These are phyloP conservation scores for Scopulariopsis brevicaulis DNA, from an alignment of 2,329 filamentous ascomycete species.

Conservation along the genomic window DNA sequence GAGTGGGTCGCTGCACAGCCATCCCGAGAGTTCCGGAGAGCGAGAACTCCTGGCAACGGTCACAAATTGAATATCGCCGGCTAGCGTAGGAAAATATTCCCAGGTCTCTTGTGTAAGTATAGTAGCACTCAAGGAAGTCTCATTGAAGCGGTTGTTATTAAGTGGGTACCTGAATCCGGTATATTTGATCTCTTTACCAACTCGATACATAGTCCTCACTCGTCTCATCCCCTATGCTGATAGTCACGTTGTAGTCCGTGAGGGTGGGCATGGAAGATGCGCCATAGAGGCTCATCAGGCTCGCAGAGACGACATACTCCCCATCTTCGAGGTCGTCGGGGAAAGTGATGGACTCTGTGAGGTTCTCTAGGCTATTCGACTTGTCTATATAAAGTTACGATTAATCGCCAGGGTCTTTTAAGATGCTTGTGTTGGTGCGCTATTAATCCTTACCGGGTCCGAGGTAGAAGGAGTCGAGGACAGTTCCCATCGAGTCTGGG, in stretches of 20 bases:
- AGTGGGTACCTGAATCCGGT: no score
- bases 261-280: constrained; percentile 10
- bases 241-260: constrained; percentile 13
- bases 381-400: constrained; percentile 4
- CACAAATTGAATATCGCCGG: no score
- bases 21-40: no score
- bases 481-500: constrained; percentile 16
- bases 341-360: constrained; percentile 15
- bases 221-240: constrained; percentile 14
- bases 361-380: constrained; percentile 15
- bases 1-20: no score
- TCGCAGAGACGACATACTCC: constrained; percentile 13
- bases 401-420: neutral
- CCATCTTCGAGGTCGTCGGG: constrained; percentile 11
- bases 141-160: no score
- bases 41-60: no score
- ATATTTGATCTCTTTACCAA: neutral
- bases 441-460: constrained; percentile 17
- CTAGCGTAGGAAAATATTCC: no score
- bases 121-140: no score
- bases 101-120: no score
- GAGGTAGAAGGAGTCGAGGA: constrained; percentile 19
- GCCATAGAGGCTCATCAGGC: constrained; percentile 16
- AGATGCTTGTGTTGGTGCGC: neutral
- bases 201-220: constrained; percentile 15